A percentile compares a stretch with the other conserved stretches of the same genome.
Evolutionary conservation across 176 grass and related monocot genomes (phyloP).

Genomic region (Puya raimondii): DNA sequence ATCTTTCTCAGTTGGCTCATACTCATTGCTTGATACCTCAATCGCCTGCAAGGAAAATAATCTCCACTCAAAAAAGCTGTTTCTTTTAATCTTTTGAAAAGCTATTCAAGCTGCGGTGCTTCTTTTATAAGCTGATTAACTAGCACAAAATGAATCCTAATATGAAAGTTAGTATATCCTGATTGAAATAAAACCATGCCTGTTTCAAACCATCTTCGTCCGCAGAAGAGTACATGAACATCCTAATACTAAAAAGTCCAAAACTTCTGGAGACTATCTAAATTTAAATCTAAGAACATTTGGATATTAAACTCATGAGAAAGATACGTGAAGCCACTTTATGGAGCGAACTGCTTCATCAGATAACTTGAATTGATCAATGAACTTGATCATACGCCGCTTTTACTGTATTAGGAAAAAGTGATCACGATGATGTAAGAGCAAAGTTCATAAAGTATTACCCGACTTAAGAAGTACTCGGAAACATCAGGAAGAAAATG

Average conservation of each 20-base stretch:
- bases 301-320: neutral
- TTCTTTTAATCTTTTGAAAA: neutral
- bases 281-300: neutral
- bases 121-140: neutral
- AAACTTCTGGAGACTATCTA: neutral
- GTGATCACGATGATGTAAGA: neutral
- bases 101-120: neutral
- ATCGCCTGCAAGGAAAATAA: conserved; percentile 52
- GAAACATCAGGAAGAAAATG: conserved; percentile 88
- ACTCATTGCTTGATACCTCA: conserved; percentile 95
- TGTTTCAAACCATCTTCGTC: too few relatives aligned
- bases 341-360: too few relatives aligned
- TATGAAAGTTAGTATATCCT: neutral
- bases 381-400: too few relatives aligned
- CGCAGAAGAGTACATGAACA: too few relatives aligned
- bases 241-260: neutral
- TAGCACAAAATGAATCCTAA: neutral
- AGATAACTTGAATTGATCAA: too few relatives aligned
- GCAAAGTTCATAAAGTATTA: conserved; percentile 21
- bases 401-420: too few relatives aligned
- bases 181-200: too few relatives aligned
- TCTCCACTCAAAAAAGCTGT: neutral
- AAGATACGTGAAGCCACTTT: neutral
- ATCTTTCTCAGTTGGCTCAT: conserved; percentile 91
- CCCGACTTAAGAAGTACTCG: conserved; percentile 82